Evolutionary conservation across 495 filamentous ascomycete genomes (phyloP).

Genomic region (Astrothelium subdiscretum): DNA sequence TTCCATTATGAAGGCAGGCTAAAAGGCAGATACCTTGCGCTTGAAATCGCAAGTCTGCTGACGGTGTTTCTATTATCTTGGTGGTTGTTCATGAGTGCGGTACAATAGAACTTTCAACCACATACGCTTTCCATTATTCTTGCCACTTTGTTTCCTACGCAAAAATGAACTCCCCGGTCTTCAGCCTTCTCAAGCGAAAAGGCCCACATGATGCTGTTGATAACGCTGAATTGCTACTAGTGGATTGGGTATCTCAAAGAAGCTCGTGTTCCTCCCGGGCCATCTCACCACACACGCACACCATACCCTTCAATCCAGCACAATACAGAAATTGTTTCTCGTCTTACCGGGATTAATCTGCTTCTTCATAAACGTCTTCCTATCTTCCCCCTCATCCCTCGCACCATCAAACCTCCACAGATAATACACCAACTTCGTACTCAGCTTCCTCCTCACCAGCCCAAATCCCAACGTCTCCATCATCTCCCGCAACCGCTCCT

Average conservation of each 20-base stretch:
- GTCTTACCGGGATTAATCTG: conserved; percentile 59
- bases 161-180: no score
- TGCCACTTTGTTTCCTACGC: not conserved
- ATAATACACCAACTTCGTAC: conserved; percentile 78
- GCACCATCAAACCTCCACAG: conserved; percentile 51
- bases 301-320: conserved; percentile 29
- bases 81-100: not conserved
- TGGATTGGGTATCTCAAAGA: not conserved
- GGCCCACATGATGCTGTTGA: not conserved
- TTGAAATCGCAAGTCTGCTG: not conserved
- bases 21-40: not conserved
- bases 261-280: not conserved
- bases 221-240: not conserved
- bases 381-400: conserved; percentile 23
- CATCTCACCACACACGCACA: not conserved
- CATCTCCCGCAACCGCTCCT: conserved; percentile 56
- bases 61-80: not conserved
- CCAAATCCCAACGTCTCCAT: conserved; percentile 68
- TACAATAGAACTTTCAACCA: not conserved
- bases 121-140: not conserved
- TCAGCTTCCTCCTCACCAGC: conserved; percentile 53
- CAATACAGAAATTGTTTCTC: conserved; percentile 83
- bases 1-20: not conserved
- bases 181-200: no score
- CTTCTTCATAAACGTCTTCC: conserved; percentile 49